Evolutionary conservation across 2,329 filamentous ascomycete genomes (phyloP).

Genomic region (Penicillium decumbens): DNA sequence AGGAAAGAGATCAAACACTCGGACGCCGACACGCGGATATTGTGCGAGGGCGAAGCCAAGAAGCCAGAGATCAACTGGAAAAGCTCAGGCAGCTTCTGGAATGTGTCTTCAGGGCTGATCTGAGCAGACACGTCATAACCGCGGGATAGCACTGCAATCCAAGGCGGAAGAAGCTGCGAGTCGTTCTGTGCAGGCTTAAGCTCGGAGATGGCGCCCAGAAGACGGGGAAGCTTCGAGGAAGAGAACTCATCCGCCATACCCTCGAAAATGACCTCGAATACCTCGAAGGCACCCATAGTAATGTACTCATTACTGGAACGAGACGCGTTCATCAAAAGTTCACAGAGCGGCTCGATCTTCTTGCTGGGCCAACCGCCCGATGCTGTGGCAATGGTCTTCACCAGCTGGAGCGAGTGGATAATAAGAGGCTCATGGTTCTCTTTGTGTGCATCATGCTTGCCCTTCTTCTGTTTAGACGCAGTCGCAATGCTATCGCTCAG

Average conservation of each 20-base stretch:
- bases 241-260: constrained; percentile 84
- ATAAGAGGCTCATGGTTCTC: constrained; percentile 70
- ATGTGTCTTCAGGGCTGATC: constrained; percentile 83
- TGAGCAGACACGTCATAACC: constrained; percentile 92
- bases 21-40: constrained; percentile 89
- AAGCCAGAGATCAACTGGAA: constrained; percentile 77
- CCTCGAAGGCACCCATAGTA: constrained; percentile 93
- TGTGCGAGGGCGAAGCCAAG: constrained; percentile 79
- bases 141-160: constrained; percentile 91
- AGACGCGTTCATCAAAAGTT: constrained; percentile 81
- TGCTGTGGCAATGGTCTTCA: constrained; percentile 81
- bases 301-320: constrained; percentile 90
- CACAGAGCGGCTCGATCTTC: constrained; percentile 89
- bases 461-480: constrained; percentile 65
- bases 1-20: constrained; percentile 93
- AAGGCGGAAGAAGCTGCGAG: constrained; percentile 87
- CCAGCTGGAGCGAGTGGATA: constrained; percentile 86
- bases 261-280: constrained; percentile 94
- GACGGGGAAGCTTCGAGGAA: constrained; percentile 79
- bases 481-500: constrained; percentile 65
- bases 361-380: constrained; percentile 94
- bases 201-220: constrained; percentile 88
- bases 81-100: constrained; percentile 79
- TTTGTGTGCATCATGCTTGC: constrained; percentile 37
- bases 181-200: constrained; percentile 88